A percentile compares a stretch with the other conserved stretches of the same genome.
Conservation (phyloP, 2,329 filamentous ascomycete genomes). For the Ascochyta koolunga region DNA sequence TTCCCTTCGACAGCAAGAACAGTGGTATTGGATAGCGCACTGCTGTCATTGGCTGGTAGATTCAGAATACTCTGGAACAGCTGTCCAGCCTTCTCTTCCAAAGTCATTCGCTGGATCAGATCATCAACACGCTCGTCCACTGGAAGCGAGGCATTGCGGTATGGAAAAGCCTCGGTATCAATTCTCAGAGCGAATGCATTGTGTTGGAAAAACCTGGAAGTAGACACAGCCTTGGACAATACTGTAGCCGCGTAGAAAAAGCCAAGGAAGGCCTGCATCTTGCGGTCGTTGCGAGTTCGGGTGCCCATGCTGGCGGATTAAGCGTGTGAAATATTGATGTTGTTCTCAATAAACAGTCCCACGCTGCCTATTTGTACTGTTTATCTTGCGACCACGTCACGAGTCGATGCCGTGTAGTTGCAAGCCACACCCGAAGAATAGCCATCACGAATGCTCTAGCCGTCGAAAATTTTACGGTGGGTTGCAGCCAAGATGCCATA, state of each 20-base stretch:
- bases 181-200: constrained; percentile 8
- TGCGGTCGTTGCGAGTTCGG: constrained; percentile 6
- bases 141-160: constrained; percentile 48
- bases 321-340: not conserved
- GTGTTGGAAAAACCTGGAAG: constrained; percentile 3
- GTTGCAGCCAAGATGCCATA: constrained; percentile 1
- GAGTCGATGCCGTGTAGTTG: not conserved
- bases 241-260: constrained; percentile 13
- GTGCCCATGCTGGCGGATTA: constrained; percentile 5
- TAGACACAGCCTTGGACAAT: constrained; percentile 8
- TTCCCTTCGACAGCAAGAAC: constrained; percentile 45
- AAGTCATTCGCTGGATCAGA: constrained; percentile 53
- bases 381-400: not conserved
- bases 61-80: constrained; percentile 53
- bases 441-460: not conserved
- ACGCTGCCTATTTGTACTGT: constrained; percentile 7
- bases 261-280: constrained; percentile 13
- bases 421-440: constrained; percentile 7
- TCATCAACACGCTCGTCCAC: constrained; percentile 57
- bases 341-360: not conserved
- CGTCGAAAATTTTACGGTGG: not conserved
- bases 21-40: constrained; percentile 40
- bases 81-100: constrained; percentile 58
- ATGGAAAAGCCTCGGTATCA: constrained; percentile 28
- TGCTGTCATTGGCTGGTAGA: constrained; percentile 38